A percentile compares a stretch with the other conserved stretches of the same genome.
Evolutionary conservation across 2,329 filamentous ascomycete species (phyloP).

Genomic region (Cytospora leucostoma): DNA sequence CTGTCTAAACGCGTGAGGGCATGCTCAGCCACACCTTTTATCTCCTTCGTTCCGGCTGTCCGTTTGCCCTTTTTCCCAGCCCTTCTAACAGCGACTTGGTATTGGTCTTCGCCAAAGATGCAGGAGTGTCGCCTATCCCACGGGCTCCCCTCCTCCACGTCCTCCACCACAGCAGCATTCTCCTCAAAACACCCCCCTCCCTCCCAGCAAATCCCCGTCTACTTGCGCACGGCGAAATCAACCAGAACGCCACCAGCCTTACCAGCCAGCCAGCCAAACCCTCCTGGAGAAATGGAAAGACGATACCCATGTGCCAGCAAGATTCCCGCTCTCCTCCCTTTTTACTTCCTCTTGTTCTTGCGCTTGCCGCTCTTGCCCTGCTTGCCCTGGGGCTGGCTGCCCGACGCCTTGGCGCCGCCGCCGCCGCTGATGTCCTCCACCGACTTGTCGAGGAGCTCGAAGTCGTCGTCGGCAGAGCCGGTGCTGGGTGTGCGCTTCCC

Average conservation of each 20-base stretch:
- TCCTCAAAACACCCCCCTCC: neutral
- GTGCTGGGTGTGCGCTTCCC: constrained; percentile 54
- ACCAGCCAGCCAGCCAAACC: constrained; percentile 4
- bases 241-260: constrained; percentile 17
- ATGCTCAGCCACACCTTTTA: constrained; percentile 8
- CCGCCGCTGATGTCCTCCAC: constrained; percentile 50
- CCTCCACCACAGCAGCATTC: neutral
- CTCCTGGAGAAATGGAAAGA: constrained; percentile 6
- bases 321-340: neutral
- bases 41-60: neutral
- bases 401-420: constrained; percentile 52
- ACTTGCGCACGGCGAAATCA: constrained; percentile 6
- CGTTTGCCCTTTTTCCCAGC: neutral
- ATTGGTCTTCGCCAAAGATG: neutral
- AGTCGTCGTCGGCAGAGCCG: constrained; percentile 61
- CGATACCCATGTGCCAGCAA: neutral
- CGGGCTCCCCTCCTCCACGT: neutral
- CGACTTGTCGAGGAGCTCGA: constrained; percentile 64
- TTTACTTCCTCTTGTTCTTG: constrained; percentile 56
- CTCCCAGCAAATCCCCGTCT: neutral
- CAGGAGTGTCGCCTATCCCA: neutral
- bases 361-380: constrained; percentile 44
- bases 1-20: constrained; percentile 14
- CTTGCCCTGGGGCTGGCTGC: constrained; percentile 38
- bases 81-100: neutral